phyloP scores from a whole-genome alignment of 108 stramenopile species.

The Chaetoceros tenuissimus region DNA sequence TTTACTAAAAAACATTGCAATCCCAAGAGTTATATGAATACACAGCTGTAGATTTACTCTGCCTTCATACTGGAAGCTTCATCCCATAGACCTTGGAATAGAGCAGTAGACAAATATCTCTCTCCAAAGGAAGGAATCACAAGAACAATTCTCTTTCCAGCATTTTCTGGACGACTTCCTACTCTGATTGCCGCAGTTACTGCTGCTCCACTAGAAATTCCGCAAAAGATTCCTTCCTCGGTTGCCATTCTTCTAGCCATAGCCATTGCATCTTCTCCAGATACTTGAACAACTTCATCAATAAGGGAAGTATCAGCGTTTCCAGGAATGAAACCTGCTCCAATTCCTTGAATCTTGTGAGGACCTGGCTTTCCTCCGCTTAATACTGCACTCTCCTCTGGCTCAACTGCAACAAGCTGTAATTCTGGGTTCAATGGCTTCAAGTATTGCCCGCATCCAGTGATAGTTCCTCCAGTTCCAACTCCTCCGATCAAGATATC shows the following conservation, averaged over 20 bases:
- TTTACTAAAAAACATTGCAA: too few relatives aligned
- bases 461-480: slow-evolving; percentile 80
- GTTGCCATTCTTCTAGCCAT: slow-evolving; percentile 52
- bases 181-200: slow-evolving; percentile 56
- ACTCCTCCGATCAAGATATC: slow-evolving; percentile 83
- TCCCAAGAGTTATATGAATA: too few relatives aligned
- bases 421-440: slow-evolving; percentile 58
- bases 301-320: slow-evolving; percentile 76
- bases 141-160: slow-evolving; percentile 59
- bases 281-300: slow-evolving; percentile 54
- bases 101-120: slow-evolving; percentile 43
- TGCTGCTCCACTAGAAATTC: slow-evolving; percentile 64
- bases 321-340: slow-evolving; percentile 80
- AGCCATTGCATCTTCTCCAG: slow-evolving; percentile 50
- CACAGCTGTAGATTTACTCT: slow-evolving; percentile 29
- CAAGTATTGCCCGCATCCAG: slow-evolving; percentile 65
- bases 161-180: slow-evolving; percentile 51
- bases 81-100: slow-evolving; percentile 91
- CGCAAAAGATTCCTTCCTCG: slow-evolving; percentile 67
- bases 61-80: slow-evolving; percentile 73
- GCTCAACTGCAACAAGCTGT: slow-evolving; percentile 70
- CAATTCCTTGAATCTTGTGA: slow-evolving; percentile 89
- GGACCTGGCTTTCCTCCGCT: slow-evolving; percentile 73
- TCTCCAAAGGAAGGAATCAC: slow-evolving; percentile 15
- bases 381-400: slow-evolving; percentile 53